Percentiles rank a stretch among this genome's conserved stretches.
phyloP scores from a whole-genome alignment of 2,329 filamentous ascomycete species.

The Talaromyces sp. region DNA sequence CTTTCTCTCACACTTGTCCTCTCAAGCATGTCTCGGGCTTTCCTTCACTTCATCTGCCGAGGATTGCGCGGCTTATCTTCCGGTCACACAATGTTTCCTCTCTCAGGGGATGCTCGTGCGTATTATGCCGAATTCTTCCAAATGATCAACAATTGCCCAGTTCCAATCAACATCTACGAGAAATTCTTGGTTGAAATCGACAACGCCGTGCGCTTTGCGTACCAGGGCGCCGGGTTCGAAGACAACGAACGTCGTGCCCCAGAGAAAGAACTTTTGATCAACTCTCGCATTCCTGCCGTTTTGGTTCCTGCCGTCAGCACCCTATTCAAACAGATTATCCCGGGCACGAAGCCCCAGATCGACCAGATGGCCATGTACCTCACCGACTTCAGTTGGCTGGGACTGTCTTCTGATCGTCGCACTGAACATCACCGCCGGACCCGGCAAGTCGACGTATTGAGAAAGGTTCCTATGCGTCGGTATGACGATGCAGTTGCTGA shows the following conservation, averaged over 20 bases:
- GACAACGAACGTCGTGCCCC: slow-evolving; percentile 42
- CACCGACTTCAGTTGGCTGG: slow-evolving; percentile 65
- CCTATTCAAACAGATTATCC: slow-evolving; percentile 48
- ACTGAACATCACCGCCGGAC: slow-evolving; percentile 57
- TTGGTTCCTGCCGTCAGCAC: slow-evolving; percentile 45
- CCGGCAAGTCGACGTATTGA: slow-evolving; percentile 55
- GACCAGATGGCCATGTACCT: slow-evolving; percentile 68
- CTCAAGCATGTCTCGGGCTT: slow-evolving; percentile 67
- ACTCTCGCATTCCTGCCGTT: slow-evolving; percentile 47
- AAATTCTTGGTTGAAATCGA: slow-evolving; percentile 61
- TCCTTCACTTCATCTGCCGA: slow-evolving; percentile 64
- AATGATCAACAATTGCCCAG: slow-evolving; percentile 46
- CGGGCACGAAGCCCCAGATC: slow-evolving; percentile 53
- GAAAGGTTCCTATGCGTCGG: slow-evolving; percentile 39
- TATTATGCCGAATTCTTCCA: slow-evolving; percentile 52
- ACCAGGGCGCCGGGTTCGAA: slow-evolving; percentile 41
- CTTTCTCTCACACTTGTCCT: slow-evolving; percentile 56
- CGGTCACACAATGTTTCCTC: slow-evolving; percentile 34
- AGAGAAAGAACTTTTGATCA: slow-evolving; percentile 51
- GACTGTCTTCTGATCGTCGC: slow-evolving; percentile 55
- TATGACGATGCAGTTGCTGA: slow-evolving; percentile 1
- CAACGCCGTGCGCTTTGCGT: slow-evolving; percentile 58
- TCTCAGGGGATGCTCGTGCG: slow-evolving; percentile 32
- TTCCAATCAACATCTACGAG: slow-evolving; percentile 60
- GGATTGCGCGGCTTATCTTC: slow-evolving; percentile 55